Conservation (phyloP, 2,329 filamentous ascomycete species). For the Aspergillus ochraceus region DNA sequence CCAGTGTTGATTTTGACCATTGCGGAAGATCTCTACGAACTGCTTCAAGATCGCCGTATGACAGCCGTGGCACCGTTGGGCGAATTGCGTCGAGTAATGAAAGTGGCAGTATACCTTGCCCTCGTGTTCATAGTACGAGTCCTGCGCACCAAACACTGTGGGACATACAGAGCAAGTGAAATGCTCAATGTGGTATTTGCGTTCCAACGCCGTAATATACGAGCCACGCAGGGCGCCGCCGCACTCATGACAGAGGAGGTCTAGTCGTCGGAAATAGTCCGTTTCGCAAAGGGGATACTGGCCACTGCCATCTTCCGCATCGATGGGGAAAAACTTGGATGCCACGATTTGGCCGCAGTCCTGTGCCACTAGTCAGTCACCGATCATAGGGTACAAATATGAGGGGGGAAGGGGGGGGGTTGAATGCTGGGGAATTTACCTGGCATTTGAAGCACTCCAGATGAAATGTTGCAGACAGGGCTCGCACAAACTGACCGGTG, state of each 20-base stretch:
- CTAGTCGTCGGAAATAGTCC: constrained; percentile 92
- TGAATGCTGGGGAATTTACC: constrained; percentile 56
- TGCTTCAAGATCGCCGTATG: constrained; percentile 97
- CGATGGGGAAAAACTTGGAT: constrained; percentile 97
- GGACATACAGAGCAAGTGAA: constrained; percentile 97
- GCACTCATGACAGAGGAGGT: constrained; percentile 87
- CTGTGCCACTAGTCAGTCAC: constrained; percentile 49
- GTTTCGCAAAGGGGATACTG: constrained; percentile 97
- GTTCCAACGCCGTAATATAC: constrained; percentile 95
- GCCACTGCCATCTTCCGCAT: constrained; percentile 75
- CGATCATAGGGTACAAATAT: constrained; percentile 9
- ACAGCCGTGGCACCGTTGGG: constrained; percentile 93
- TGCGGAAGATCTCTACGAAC: constrained; percentile 97
- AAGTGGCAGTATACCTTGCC: constrained; percentile 97
- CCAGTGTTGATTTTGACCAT: constrained; percentile 98
- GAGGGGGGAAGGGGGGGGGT: not conserved
- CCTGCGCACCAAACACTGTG: constrained; percentile 95
- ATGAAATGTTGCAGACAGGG: constrained; percentile 90
- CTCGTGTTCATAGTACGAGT: constrained; percentile 98
- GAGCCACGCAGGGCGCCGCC: constrained; percentile 90
- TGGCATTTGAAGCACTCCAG: constrained; percentile 97
- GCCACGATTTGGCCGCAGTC: constrained; percentile 97
- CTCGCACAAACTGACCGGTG: constrained; percentile 94
- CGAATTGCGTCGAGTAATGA: constrained; percentile 97
- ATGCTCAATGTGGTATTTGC: constrained; percentile 98